Evolutionary conservation across 208 protist species (phyloP).

Genomic region (Trypanosoma vivax): DNA sequence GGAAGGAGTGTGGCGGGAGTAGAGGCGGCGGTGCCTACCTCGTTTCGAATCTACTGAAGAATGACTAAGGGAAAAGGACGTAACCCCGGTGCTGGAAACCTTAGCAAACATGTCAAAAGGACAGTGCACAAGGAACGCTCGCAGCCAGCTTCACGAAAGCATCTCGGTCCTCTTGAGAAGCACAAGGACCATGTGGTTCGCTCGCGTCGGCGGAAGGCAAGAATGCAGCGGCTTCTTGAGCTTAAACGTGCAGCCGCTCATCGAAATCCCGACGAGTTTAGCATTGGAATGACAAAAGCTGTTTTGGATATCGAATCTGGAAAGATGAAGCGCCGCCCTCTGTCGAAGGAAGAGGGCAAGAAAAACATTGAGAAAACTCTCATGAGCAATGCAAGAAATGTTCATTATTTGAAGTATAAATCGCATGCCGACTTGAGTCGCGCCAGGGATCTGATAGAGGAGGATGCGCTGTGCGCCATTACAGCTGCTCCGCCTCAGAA

Average conservation of each 20-base stretch:
- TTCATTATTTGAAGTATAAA: constrained; percentile 85
- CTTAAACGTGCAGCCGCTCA: constrained; percentile 82
- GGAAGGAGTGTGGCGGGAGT: background rate
- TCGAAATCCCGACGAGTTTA: constrained; percentile 92
- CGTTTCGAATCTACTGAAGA: too few relatives aligned
- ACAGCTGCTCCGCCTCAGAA: constrained; percentile 58
- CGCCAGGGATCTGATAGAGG: constrained; percentile 67
- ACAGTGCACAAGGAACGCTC: constrained; percentile 86
- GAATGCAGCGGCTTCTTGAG: constrained; percentile 62
- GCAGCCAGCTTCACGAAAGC: constrained; percentile 68
- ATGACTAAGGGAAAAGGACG: constrained; percentile 87
- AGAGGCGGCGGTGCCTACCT: too few relatives aligned
- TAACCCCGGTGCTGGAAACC: constrained; percentile 73
- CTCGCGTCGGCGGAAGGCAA: constrained; percentile 64
- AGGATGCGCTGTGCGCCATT: constrained; percentile 62
- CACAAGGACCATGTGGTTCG: constrained; percentile 90
- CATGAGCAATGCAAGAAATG: constrained; percentile 59
- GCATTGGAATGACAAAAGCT: constrained; percentile 90
- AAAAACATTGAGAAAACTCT: constrained; percentile 59
- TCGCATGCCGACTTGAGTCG: constrained; percentile 51
- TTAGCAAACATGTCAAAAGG: constrained; percentile 87
- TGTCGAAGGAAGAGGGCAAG: constrained; percentile 35
- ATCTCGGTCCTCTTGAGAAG: constrained; percentile 90
- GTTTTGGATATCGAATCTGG: constrained; percentile 81
- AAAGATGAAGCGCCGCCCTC: constrained; percentile 58